phyloP scores from a whole-genome alignment of 139 green algal genomes.

The Coccomyxa sp. region DNA sequence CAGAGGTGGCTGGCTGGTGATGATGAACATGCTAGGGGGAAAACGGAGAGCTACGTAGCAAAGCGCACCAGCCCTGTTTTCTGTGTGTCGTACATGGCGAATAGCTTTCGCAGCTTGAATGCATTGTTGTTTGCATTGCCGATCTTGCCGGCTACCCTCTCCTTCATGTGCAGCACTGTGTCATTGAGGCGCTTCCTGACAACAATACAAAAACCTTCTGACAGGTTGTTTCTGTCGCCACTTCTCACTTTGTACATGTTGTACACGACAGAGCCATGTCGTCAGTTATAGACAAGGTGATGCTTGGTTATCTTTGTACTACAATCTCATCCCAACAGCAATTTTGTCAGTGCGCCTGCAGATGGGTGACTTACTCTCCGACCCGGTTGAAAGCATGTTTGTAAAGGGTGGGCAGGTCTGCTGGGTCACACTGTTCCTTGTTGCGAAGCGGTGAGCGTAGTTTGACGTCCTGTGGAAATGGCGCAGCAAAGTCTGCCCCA shows the following conservation, averaged over 20 bases:
- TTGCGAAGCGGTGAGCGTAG: slow-evolving; percentile 74
- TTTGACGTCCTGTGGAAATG: slow-evolving; percentile 38
- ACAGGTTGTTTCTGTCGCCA: not conserved
- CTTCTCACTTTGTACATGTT: not conserved
- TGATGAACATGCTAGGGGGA: not conserved
- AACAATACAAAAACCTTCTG: not conserved
- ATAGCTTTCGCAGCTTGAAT: slow-evolving; percentile 73
- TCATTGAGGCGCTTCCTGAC: slow-evolving; percentile 65
- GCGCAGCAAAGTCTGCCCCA: slow-evolving; percentile 54
- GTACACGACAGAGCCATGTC: no score
- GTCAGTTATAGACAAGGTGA: not conserved
- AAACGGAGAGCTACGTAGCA: not conserved
- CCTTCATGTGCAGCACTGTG: slow-evolving; percentile 72
- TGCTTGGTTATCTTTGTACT: not conserved
- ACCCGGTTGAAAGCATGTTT: slow-evolving; percentile 60
- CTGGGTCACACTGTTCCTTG: slow-evolving; percentile 58
- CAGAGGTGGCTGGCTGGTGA: not conserved
- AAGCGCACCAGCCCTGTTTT: not conserved
- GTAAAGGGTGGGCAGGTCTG: slow-evolving; percentile 58
- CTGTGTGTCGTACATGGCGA: slow-evolving; percentile 69
- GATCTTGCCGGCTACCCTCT: slow-evolving; percentile 70
- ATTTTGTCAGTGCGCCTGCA: no score
- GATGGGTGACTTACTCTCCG: slow-evolving; percentile 45
- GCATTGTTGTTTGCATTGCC: slow-evolving; percentile 75
- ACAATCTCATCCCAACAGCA: no score